Percentiles rank a stretch among this genome's conserved stretches.
Conservation (phyloP, 371 early-diverging fungal species). For the Mucor lusitanicus region DNA sequence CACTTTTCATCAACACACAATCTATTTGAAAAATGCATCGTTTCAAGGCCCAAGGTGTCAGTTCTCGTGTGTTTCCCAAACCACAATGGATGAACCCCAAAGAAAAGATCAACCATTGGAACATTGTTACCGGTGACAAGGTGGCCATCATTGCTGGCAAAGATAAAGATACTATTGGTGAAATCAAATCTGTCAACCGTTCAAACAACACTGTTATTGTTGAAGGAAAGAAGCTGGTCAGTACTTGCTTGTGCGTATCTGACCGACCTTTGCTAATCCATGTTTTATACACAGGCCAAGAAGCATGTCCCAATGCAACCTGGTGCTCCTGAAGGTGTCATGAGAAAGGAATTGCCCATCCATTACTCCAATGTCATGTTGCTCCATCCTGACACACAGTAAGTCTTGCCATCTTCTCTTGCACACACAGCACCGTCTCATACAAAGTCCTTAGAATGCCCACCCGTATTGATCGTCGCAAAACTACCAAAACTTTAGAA, state of each 20-base stretch:
- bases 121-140: constrained; percentile 52
- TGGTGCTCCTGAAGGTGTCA: constrained; percentile 51
- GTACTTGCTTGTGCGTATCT: background rate
- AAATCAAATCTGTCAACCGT: constrained; percentile 46
- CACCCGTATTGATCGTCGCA: constrained; percentile 43
- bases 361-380: constrained; percentile 56
- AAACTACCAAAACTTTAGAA: constrained; percentile 36
- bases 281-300: constrained; percentile 33
- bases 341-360: constrained; percentile 50
- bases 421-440: background rate
- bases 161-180: constrained; percentile 55
- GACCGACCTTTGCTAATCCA: background rate
- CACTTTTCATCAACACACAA: background rate
- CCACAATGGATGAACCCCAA: constrained; percentile 48
- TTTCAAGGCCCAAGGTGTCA: constrained; percentile 32
- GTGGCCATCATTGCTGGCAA: constrained; percentile 56
- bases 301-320: constrained; percentile 53
- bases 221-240: constrained; percentile 52
- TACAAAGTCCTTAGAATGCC: constrained; percentile 28
- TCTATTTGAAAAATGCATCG: constrained; percentile 27
- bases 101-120: constrained; percentile 46
- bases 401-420: constrained; percentile 10
- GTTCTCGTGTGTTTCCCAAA: constrained; percentile 35
- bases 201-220: constrained; percentile 46
- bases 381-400: constrained; percentile 55